A percentile compares a stretch with the other conserved stretches of the same genome.
Evolutionary conservation across 768 basidiomycete genomes (phyloP).

Genomic region (Rhodotorula sphaerocarpa): DNA sequence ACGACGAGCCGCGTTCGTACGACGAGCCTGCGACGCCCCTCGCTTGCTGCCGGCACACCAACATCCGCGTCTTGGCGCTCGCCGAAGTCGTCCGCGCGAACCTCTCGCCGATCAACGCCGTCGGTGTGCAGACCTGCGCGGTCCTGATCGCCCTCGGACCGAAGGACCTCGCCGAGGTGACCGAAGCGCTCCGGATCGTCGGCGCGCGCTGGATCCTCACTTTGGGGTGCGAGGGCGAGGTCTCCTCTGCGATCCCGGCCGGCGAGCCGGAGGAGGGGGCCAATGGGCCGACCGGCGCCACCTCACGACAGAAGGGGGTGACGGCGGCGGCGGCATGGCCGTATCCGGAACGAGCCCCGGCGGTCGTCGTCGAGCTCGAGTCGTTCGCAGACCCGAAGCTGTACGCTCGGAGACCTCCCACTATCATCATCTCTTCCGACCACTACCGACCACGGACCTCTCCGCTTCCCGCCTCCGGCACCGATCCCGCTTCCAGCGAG

Average conservation of each 20-base stretch:
- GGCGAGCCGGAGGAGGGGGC: too few species aligned
- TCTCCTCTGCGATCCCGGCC: too few species aligned
- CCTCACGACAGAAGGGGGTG: neutral
- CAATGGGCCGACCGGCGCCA: neutral
- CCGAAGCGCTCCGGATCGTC: constrained; percentile 28
- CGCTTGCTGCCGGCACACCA: constrained; percentile 27
- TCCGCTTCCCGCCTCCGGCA: constrained; percentile 14
- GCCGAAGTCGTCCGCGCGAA: constrained; percentile 33
- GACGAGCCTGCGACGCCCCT: constrained; percentile 21
- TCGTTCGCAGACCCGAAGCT: constrained; percentile 21
- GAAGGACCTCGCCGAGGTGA: constrained; percentile 18
- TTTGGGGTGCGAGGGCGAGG: constrained; percentile 24
- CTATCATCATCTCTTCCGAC: constrained; percentile 27
- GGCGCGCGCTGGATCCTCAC: constrained; percentile 31
- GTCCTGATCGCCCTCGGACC: constrained; percentile 18
- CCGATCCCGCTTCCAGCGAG: constrained; percentile 25
- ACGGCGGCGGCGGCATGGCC: constrained; percentile 1
- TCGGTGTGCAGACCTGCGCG: constrained; percentile 31
- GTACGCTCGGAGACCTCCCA: constrained; percentile 25
- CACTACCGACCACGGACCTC: neutral
- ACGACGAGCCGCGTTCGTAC: constrained; percentile 23
- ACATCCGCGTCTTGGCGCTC: constrained; percentile 33
- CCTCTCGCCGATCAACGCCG: constrained; percentile 37
- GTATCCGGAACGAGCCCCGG: constrained; percentile 23
- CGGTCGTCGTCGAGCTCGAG: constrained; percentile 10